Evolutionary conservation across 108 stramenopile genomes (phyloP), one percentile per base, ranked within the genome.

Genomic region (Fistulifera solaris): DNA sequence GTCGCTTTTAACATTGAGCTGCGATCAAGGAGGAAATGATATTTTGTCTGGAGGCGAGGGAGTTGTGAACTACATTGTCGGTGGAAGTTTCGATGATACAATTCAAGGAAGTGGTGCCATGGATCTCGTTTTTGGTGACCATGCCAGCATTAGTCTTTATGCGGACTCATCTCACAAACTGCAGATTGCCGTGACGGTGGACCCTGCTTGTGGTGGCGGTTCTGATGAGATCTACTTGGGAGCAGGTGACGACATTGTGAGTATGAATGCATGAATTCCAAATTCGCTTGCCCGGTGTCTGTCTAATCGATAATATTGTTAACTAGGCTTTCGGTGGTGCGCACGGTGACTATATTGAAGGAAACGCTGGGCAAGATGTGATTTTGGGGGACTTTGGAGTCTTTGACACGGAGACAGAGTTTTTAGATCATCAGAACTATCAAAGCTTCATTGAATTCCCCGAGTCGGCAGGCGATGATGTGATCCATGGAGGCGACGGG

Each of bases 51-150:
- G 0, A 3, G 67, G 67, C 15, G 38, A 45, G 18, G 67, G 62
- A 1, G 40, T 31, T 23, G 64, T 57, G 25, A 46, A 61, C 26
- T 55, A 50, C 40, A 45, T 67, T 1, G 52, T 56, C 18, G 66
- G 66, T 23, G 52, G 58, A 18, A 27, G 23, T 3, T 52, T 38
- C 51, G 46, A 40, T 38, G 61, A 62, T 54, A 21, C n/a, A 1
- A 53, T 62, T 1, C 14, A 53, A 16, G 61, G 61, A 13, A 27
- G 39, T 40, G 39, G 5, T 40, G 39, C n/a, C 7, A 8, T 26
- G 45, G 67, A 68, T 38, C 26, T 68, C 5, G 67, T 62, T 1
- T 56, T 68, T 47, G 67, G 61, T 10, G 67, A 68, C 22, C 67
- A 68, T 31, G 67, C 59, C 14, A 21, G 35, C 28, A 40, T 68